A percentile compares a stretch with the other conserved stretches of the same genome.
phyloP scores from a whole-genome alignment of 768 basidiomycete species.

The Termitomyces sp. region DNA sequence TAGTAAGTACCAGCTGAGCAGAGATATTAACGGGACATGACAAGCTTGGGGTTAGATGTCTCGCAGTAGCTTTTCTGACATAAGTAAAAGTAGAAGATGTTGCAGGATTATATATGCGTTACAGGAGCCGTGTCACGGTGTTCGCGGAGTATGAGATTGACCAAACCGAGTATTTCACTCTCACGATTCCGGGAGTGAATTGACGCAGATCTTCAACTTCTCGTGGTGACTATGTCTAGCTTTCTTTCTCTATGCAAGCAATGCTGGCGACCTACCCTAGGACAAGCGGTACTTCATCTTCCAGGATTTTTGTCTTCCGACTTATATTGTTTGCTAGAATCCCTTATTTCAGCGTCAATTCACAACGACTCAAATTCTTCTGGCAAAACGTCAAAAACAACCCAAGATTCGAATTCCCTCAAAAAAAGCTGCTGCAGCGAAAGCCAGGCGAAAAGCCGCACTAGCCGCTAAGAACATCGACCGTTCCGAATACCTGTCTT shows the following conservation, averaged over 20 bases:
- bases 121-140: no score
- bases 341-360: slow-evolving; percentile 39
- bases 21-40: neutral
- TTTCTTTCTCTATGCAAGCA: slow-evolving; percentile 24
- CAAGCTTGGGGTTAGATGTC: no score
- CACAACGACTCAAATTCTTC: slow-evolving; percentile 42
- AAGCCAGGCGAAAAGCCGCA: slow-evolving; percentile 55
- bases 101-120: no score
- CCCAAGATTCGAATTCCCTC: slow-evolving; percentile 55
- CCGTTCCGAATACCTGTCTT: slow-evolving; percentile 61
- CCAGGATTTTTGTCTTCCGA: neutral
- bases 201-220: neutral
- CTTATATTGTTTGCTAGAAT: slow-evolving; percentile 8
- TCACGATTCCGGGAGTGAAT: slow-evolving; percentile 5
- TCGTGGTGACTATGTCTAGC: slow-evolving; percentile 11
- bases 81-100: no score
- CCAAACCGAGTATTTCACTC: slow-evolving; percentile 2
- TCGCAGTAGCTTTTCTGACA: no score
- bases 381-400: slow-evolving; percentile 47
- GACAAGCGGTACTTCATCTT: slow-evolving; percentile 9
- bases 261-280: slow-evolving; percentile 19
- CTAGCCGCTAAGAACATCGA: slow-evolving; percentile 53
- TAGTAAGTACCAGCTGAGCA: no score
- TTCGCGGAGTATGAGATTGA: neutral
- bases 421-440: slow-evolving; percentile 69